Evolutionary conservation across 75 land plant genomes (phyloP).

Genomic region (Gnetum montanum): DNA sequence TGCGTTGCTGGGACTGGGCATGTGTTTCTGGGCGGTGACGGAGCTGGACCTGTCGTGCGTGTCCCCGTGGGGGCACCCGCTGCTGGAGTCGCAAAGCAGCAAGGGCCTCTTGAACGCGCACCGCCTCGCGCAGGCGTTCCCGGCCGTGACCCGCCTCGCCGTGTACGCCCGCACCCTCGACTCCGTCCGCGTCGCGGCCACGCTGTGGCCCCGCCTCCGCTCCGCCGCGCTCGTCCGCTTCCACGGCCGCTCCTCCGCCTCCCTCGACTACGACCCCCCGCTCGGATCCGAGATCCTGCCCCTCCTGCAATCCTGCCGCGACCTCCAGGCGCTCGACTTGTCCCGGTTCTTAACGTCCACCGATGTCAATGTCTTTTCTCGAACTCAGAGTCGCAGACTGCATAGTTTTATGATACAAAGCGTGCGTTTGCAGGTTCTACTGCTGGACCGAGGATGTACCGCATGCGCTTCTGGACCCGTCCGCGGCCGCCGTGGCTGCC

Average conservation of each 20-base stretch:
- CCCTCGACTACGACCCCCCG: neutral
- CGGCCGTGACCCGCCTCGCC: conserved; percentile 35
- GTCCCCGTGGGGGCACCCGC: conserved; percentile 87
- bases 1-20: conserved; percentile 30
- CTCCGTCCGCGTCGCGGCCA: conserved; percentile 32
- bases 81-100: conserved; percentile 13
- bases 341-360: conserved; percentile 66
- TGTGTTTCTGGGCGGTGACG: conserved; percentile 49
- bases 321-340: conserved; percentile 30
- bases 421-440: too few relatives aligned
- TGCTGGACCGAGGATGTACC: conserved; percentile 86
- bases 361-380: too few relatives aligned
- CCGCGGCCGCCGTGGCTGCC: conserved; percentile 12
- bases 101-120: conserved; percentile 9
- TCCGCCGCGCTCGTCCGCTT: conserved; percentile 58
- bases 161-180: conserved; percentile 48
- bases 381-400: too few relatives aligned
- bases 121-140: conserved; percentile 40
- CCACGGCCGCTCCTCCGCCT: conserved; percentile 47
- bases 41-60: conserved; percentile 66
- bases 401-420: too few relatives aligned
- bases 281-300: conserved; percentile 29
- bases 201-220: conserved; percentile 39
- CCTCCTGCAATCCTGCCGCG: conserved; percentile 19
- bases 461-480: conserved; percentile 30